Base-by-base conservation (phyloP, 768 basidiomycete species). In the Serendipita indica region DNA sequence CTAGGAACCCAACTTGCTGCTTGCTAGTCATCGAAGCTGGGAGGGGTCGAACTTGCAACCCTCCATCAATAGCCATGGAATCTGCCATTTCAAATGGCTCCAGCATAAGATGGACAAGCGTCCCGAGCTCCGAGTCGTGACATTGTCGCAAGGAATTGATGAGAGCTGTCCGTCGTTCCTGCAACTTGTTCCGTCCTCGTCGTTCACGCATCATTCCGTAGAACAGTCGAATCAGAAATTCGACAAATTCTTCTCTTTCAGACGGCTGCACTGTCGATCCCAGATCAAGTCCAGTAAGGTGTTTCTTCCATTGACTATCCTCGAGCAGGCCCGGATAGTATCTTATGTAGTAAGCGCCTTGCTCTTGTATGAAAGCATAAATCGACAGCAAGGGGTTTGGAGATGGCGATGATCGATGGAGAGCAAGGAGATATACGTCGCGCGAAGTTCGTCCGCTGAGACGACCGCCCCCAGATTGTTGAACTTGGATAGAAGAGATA, bases 171-270 rank as follows among this genome's bases (percentile, higher is more conserved):
- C 86, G 77, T 20, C 87, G 73, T 60, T 84, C 82, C 3, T 77
- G 77, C 18, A 84, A 83, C 33, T 78, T 77, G 7, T 78, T 71
- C 3, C 83, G 77, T 1, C 89, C 86, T 63, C 77, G 79, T 63
- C 78, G 81, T 66, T 92, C 87, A 39, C 88, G 75, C 83, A 97
- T 87, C 61, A 88, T 67, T 1, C 94, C 96, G 70, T 85, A 99
- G 2, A 94, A 73, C 1, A 98, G 67, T 25, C 92, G 77, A 32
- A 88, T 78, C 60, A 85, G 66, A 14, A 84, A 74, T 30, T 83
- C 80, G 5, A 96, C 75, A 13, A 89, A 72, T 62, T 83, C 83
- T 1, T 66, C 64, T 32, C 94, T 77, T 63, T 84, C 80, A 0
- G 73, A 69, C 0, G 72, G 65, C 16, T 78, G 74, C 58, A 83